These are phyloP conservation scores for Parastagonospora nodorum DNA, from an alignment of 2,329 filamentous ascomycete species.

Conservation along the genomic window DNA sequence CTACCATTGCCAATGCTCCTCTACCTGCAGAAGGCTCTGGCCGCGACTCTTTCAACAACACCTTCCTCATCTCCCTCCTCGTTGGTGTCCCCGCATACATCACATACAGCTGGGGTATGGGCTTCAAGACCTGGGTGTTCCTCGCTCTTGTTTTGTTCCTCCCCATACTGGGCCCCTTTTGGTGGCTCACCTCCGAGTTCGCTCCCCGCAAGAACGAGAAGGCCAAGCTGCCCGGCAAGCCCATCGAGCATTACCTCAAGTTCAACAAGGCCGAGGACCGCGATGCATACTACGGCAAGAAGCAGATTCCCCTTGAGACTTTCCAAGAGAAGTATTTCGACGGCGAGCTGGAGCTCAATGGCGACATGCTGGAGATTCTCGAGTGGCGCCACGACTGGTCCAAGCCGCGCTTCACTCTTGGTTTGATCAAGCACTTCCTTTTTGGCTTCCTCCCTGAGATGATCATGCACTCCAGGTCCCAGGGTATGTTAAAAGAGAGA, in stretches of 20 bases:
- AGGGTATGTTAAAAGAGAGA: slow-evolving; percentile 60
- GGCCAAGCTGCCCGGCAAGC: slow-evolving; percentile 80
- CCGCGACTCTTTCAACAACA: slow-evolving; percentile 85
- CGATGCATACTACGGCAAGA: slow-evolving; percentile 74
- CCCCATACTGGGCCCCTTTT: slow-evolving; percentile 81
- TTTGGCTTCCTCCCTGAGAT: slow-evolving; percentile 87
- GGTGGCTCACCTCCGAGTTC: slow-evolving; percentile 77
- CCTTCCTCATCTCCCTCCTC: slow-evolving; percentile 72
- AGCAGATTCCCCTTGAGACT: slow-evolving; percentile 86
- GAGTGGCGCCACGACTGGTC: slow-evolving; percentile 98
- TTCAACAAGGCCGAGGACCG: slow-evolving; percentile 70
- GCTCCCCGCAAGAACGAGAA: slow-evolving; percentile 93
- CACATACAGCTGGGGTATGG: slow-evolving; percentile 81
- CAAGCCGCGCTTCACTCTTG: slow-evolving; percentile 86
- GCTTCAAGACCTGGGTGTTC: slow-evolving; percentile 85
- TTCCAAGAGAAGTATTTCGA: slow-evolving; percentile 99
- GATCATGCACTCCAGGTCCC: slow-evolving; percentile 88
- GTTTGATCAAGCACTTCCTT: slow-evolving; percentile 86
- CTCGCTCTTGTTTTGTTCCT: slow-evolving; percentile 78
- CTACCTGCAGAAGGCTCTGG: slow-evolving; percentile 88
- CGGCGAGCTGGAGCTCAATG: slow-evolving; percentile 93
- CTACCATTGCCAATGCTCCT: slow-evolving; percentile 90
- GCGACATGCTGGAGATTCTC: slow-evolving; percentile 83
- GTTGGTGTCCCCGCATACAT: slow-evolving; percentile 76
- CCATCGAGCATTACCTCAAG: slow-evolving; percentile 86